Conservation (phyloP, 495 filamentous ascomycete genomes). For the Hyaloscypha finlandica region DNA sequence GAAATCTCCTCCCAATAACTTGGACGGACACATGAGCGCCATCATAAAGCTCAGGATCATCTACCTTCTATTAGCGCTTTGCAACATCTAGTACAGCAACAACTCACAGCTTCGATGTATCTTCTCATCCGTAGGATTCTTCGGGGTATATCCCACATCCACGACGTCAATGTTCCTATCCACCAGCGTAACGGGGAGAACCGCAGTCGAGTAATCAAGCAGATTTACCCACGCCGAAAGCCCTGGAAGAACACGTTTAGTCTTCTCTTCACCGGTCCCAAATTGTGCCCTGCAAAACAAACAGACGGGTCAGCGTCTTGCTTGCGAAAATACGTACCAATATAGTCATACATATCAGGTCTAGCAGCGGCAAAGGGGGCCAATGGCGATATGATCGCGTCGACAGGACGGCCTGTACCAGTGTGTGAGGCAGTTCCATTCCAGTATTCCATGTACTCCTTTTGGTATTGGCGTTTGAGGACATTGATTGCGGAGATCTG, state of each 20-base stretch:
- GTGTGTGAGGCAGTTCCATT: slow-evolving; percentile 57
- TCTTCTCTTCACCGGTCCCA: slow-evolving; percentile 14
- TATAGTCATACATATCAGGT: slow-evolving; percentile 47
- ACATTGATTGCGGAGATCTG: slow-evolving; percentile 58
- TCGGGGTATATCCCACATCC: slow-evolving; percentile 34
- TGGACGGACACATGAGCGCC: slow-evolving; percentile 50
- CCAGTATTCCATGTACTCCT: slow-evolving; percentile 68
- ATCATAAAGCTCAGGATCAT: slow-evolving; percentile 48
- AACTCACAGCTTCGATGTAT: slow-evolving; percentile 25
- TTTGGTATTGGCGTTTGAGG: slow-evolving; percentile 58
- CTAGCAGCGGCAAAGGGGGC: slow-evolving; percentile 39
- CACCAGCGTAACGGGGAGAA: slow-evolving; percentile 55
- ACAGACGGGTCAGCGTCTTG: not conserved
- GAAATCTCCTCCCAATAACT: slow-evolving; percentile 48
- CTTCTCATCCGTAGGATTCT: slow-evolving; percentile 44
- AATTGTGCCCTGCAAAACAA: slow-evolving; percentile 10
- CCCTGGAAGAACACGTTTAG: slow-evolving; percentile 24
- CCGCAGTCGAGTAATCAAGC: slow-evolving; percentile 63
- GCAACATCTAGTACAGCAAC: not conserved
- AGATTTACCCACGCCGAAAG: slow-evolving; percentile 57
- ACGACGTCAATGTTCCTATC: slow-evolving; percentile 29
- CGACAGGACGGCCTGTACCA: slow-evolving; percentile 58
- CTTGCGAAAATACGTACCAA: slow-evolving; percentile 36
- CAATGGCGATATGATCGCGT: slow-evolving; percentile 47
- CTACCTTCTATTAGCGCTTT: slow-evolving; percentile 19